Evolutionary conservation across 495 filamentous ascomycete species (phyloP), one percentile per base, ranked within the genome.

Genomic region (Penicillium bialowiezense): DNA sequence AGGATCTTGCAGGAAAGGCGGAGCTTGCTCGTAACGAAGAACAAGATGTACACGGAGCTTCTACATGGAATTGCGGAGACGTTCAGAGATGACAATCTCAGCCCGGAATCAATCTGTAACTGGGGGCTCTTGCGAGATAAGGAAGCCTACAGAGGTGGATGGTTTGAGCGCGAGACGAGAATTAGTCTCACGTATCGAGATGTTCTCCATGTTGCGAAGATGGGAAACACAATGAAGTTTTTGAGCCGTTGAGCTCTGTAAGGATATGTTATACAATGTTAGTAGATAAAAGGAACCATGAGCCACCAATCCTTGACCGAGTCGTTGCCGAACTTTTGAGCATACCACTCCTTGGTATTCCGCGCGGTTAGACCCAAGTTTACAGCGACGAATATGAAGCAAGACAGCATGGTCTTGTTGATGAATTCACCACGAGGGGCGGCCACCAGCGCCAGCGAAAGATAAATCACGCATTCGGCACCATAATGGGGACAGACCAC

Each of bases 181-280:
- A 81, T 84, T 20, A 97, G 92, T 66, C 73, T 97, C 54, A 98
- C 93, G 7, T 97, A 90, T 75, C 80, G 95, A 44, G 93, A 97
- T 70, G 95, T 97, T 35, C 70, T 90, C 48, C 92, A 87, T 63
- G 90, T 96, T 37, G 85, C 84, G 4, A 89, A 85, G 44, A 62
- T 95, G 31, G 86, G 86, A 20, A 80, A 74, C 64, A 85, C 80
- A 48, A 65, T 88, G 48, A 83, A 78, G 41, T 72, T 85, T 13
- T 63, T 89, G 44, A 69, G 57, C 66, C 63, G 50, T 55, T 37
- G 43, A 21, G 18, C 41, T 41, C 13, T 42, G 21, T 41, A 29
- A 9, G 21, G 14, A 18, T 41, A 18, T 46, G 32, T 17, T 21
- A 29, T 7, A 12, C 28, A 12, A 34, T 2, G n/a, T 62, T 58